Evolutionary conservation across 805 yeast genomes (phyloP), one percentile per base, ranked within the genome.

Genomic region (Yueomyces sp.): DNA sequence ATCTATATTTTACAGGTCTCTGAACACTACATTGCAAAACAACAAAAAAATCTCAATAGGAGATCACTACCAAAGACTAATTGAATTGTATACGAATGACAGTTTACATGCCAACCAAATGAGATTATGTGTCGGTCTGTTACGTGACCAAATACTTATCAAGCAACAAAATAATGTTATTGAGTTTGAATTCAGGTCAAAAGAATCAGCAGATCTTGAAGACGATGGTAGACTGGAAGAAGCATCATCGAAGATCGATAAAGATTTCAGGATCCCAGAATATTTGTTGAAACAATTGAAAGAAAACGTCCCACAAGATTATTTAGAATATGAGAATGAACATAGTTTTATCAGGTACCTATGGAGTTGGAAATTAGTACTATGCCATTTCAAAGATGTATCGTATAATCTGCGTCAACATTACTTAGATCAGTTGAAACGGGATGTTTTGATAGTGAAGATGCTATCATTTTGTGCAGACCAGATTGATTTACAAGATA

Each of bases 351-450:
- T 69, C 30, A 64, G 58, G 26, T 81, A 73, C 54, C 50, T 81
- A 33, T 80, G 84, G 79, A 64, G 76, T 44, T 87, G 94, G 94
- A 64, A 63, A 47, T 64, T 85, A 43, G 59, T 83, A 0, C 68
- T 83, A 48, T 65, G 63, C 30, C 77, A 77, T 57, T 82, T 86
- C 55, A 69, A 72, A 42, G 76, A 77, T 45, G 72, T 82, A 4
- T 76, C 92, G 1, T 77, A 76, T 49, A 72, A 74, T 37, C 68
- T 86, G 49, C 70, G 87, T 45, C 70, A 74, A 40, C 66, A 69
- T 38, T 83, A 81, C 52, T 71, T 80, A 34, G 67, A 63, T 26
- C 81, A 81, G 49, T 56, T 86, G 44, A 74, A 73, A 29, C 69
- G 67, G 29, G 55, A 60, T 5, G 72, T 68, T 30, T 54, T 70